A percentile compares a stretch with the other conserved stretches of the same genome.
Evolutionary conservation across 2,329 filamentous ascomycete genomes (phyloP).

Genomic region (Paraphoma chrysanthemicola): DNA sequence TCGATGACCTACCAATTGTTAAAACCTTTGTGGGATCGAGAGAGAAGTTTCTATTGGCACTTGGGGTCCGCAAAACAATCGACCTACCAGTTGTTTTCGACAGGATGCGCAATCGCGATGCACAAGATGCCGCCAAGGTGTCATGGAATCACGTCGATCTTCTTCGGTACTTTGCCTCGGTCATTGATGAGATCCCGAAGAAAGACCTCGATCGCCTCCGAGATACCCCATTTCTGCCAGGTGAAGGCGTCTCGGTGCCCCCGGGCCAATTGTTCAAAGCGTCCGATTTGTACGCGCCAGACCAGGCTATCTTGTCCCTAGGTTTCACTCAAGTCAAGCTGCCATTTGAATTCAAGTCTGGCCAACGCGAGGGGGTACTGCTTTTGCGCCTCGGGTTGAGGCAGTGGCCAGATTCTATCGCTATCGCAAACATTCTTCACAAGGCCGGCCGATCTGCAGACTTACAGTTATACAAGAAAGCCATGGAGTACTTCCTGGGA

Average conservation of each 20-base stretch:
- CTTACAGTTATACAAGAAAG: constrained; percentile 65
- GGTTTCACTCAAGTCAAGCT: constrained; percentile 65
- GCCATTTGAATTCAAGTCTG: constrained; percentile 72
- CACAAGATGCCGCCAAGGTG: constrained; percentile 56
- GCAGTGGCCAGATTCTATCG: constrained; percentile 71
- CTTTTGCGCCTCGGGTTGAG: constrained; percentile 76
- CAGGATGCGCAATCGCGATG: constrained; percentile 72
- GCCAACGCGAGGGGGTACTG: constrained; percentile 72
- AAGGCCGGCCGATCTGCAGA: constrained; percentile 62
- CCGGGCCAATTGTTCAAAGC: constrained; percentile 44
- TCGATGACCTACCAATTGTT: constrained; percentile 89
- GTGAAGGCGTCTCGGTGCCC: constrained; percentile 53
- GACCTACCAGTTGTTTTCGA: constrained; percentile 94
- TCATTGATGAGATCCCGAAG: constrained; percentile 83
- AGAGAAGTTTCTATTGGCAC: constrained; percentile 81
- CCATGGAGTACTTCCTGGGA: constrained; percentile 82
- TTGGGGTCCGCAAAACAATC: constrained; percentile 94
- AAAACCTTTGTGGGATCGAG: constrained; percentile 77
- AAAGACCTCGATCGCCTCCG: constrained; percentile 82
- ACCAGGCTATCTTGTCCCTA: constrained; percentile 37
- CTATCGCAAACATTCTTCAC: constrained; percentile 80
- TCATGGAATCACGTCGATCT: constrained; percentile 93
- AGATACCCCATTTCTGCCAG: constrained; percentile 81
- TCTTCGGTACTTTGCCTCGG: constrained; percentile 91
- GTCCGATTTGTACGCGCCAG: constrained; percentile 45